Evolutionary conservation across 805 yeast species (phyloP), one percentile per base, ranked within the genome.

Genomic region (Lipomyces starkeyi): DNA sequence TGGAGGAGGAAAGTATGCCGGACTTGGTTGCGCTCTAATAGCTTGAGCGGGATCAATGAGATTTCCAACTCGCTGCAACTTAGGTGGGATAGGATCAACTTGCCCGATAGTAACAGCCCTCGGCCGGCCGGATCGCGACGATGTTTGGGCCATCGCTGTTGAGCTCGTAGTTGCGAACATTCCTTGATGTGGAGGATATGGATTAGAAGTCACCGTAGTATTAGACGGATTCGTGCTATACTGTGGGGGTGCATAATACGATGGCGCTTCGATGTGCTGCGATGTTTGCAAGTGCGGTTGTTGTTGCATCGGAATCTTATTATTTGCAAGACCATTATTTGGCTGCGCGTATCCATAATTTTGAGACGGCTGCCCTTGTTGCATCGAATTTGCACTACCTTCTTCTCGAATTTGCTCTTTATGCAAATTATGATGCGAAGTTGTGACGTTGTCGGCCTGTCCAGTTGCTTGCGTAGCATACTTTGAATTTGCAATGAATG

Each of bases 401-500:
- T 53, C 56, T 17, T 53, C 34, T 29, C 34, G 29, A 53, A 25
- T 25, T 25, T 13, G 34, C 27, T 22, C 56, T 20, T 53, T 14
- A 25, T 25, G 56, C 9, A 53, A 25, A 25, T 5, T 29, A 53
- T 25, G 32, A 2, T 53, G 56, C 34, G 56, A 25, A 11, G n/a
- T 25, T 13, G 34, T 22, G 56, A 6, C 20, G 22, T 53, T 53
- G 17, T 14, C n/a, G 17, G 56, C 5, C 13, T 58, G 62, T 43
- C 65, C 63, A 13, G n/a, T 22, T 25, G 34, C 17, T 22, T 32
- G 29, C 13, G 66, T 62, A 40, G 54, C 58, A 74, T 86, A 88
- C 65, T 80, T 82, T 63, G 82, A 82, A 61, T 85, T 88, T 4
- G 90, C 90, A 22, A 95, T 87, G 78, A 95, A 95, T 0, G 98